Evolutionary conservation across 306 rosid species (phyloP).

Genomic region (Trifolium dubium): DNA sequence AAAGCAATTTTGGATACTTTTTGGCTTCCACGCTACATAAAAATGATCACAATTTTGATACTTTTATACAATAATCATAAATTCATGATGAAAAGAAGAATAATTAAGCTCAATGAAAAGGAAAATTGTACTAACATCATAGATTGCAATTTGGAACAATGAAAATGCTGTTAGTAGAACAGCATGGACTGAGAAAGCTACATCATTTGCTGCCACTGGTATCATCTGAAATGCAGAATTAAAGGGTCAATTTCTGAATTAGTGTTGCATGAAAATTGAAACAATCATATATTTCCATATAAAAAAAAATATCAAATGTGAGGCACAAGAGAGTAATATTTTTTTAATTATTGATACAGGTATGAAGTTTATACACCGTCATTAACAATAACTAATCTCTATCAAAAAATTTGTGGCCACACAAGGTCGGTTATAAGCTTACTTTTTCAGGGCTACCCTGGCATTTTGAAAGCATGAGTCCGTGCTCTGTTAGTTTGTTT

Average conservation of each 20-base stretch:
- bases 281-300: no score
- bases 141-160: conserved; percentile 73
- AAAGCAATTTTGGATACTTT: conserved; percentile 63
- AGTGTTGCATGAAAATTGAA: no score
- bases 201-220: conserved; percentile 95
- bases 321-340: no score
- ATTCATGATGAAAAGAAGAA: not conserved
- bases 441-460: no score
- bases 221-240: conserved; percentile 66
- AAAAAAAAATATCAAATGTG: no score
- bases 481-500: no score
- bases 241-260: not conserved
- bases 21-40: conserved; percentile 77
- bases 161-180: conserved; percentile 74
- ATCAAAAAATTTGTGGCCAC: no score
- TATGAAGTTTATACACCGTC: no score
- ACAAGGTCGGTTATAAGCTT: no score
- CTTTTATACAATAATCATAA: conserved; percentile 25
- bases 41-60: conserved; percentile 3
- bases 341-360: no score
- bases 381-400: no score
- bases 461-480: no score
- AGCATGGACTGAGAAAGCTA: conserved; percentile 88
- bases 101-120: not conserved
- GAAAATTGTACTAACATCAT: conserved; percentile 59